Percentiles rank a stretch among this genome's conserved stretches.
Conservation (phyloP, 257 asterid genomes). For the Salvia miltiorrhiza region DNA sequence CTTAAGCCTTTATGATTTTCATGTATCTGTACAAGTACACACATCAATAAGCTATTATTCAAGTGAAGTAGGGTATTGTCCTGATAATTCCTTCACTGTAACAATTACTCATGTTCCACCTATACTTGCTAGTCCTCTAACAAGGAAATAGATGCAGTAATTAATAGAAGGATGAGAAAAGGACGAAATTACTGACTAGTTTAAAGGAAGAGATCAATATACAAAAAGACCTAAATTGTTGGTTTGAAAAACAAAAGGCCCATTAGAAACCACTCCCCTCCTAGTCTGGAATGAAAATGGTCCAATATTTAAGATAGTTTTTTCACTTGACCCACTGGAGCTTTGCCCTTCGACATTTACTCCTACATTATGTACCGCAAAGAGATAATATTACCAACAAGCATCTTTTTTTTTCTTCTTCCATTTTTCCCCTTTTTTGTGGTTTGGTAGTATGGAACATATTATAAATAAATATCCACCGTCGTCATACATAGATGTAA, state of each 20-base stretch:
- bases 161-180: neutral
- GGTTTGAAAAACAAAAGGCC: neutral
- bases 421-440: too few relatives aligned
- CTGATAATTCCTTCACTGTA: too few relatives aligned
- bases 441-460: too few relatives aligned
- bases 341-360: neutral
- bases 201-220: neutral
- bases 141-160: neutral
- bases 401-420: too few relatives aligned
- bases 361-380: neutral
- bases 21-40: too few relatives aligned
- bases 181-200: neutral
- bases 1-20: too few relatives aligned
- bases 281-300: neutral
- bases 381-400: neutral
- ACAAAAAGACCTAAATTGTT: neutral
- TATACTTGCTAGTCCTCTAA: neutral
- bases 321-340: too few relatives aligned
- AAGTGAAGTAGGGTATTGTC: too few relatives aligned
- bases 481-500: neutral
- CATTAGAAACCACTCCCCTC: neutral
- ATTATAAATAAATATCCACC: too few relatives aligned
- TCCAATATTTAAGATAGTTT: too few relatives aligned
- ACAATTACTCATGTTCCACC: too few relatives aligned
- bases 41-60: too few relatives aligned